These are phyloP conservation scores for Tylopilus sp. DNA, from an alignment of 1,284 basidiomycete genomes.

Conservation along the genomic window DNA sequence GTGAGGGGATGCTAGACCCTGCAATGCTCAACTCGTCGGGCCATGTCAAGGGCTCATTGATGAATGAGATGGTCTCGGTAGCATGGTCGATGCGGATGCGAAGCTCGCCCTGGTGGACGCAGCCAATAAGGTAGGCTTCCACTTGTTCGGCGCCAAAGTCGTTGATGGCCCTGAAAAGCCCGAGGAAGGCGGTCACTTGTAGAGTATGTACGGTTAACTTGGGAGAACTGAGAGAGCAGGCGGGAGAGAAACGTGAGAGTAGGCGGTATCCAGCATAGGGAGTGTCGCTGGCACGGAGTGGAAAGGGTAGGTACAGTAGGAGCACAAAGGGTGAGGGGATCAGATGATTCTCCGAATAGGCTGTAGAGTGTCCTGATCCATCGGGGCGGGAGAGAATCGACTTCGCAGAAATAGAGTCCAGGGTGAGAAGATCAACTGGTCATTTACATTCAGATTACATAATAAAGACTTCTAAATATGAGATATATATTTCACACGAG, in stretches of 20 bases:
- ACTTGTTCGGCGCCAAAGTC: constrained; percentile 82
- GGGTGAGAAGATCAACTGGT: no score
- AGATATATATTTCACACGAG: no score
- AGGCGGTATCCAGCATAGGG: constrained; percentile 87
- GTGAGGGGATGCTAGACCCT: constrained; percentile 24
- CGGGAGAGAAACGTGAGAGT: constrained; percentile 94
- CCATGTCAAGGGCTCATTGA: constrained; percentile 76
- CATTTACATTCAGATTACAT: no score
- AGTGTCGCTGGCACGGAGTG: constrained; percentile 46
- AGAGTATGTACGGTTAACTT: constrained; percentile 95
- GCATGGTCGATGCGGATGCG: constrained; percentile 93
- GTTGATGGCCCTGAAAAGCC: constrained; percentile 81
- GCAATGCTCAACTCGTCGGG: constrained; percentile 52
- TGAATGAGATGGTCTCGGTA: constrained; percentile 87
- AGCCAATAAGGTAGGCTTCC: constrained; percentile 94
- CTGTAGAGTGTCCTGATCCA: constrained; percentile 85
- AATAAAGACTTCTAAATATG: no score
- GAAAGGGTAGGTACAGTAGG: constrained; percentile 88
- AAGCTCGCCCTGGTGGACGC: constrained; percentile 91
- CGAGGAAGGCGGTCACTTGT: constrained; percentile 81
- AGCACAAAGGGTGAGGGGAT: constrained; percentile 91
- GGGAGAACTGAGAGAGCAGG: constrained; percentile 93
- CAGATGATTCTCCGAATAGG: constrained; percentile 95
- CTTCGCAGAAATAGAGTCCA: no score
- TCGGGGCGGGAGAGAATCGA: constrained; percentile 80